These are phyloP conservation scores for Pythium oligandrum DNA, from an alignment of 352 stramenopile species.

Conservation along the genomic window DNA sequence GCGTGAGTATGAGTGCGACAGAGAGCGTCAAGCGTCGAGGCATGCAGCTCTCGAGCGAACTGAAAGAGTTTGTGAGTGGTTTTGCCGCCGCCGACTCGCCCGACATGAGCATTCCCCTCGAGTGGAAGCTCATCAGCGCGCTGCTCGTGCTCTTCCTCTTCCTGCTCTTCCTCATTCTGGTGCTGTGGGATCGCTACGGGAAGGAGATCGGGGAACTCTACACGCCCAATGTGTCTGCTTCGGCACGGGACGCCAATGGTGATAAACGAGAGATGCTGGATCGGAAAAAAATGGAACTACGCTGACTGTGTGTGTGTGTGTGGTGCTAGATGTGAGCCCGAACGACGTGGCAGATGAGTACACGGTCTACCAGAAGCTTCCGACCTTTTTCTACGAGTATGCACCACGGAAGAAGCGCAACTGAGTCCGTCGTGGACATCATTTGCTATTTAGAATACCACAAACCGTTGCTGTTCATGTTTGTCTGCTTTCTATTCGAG, in stretches of 20 bases:
- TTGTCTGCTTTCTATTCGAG: conserved; percentile 23
- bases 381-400: conserved; percentile 88
- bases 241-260: conserved; percentile 14
- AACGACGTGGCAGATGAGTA: conserved; percentile 78
- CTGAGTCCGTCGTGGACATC: conserved; percentile 12
- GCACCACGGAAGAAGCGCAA: conserved; percentile 64
- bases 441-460: not conserved
- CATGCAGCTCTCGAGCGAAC: conserved; percentile 14
- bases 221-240: conserved; percentile 28
- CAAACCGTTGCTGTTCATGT: not conserved
- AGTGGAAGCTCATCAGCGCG: conserved; percentile 66
- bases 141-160: conserved; percentile 72
- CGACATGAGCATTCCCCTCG: conserved; percentile 35
- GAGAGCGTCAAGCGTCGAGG: conserved; percentile 20
- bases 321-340: conserved; percentile 37
- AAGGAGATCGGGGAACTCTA: conserved; percentile 84
- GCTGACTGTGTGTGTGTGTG: not conserved
- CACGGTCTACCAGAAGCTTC: conserved; percentile 80
- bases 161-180: conserved; percentile 72
- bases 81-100: conserved; percentile 26
- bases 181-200: conserved; percentile 82
- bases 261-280: too few species aligned
- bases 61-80: conserved; percentile 9
- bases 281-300: too few species aligned
- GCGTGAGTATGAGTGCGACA: conserved; percentile 3